These are phyloP conservation scores for Brasilioporus rufonigricans DNA, from an alignment of 768 basidiomycete species.

Conservation along the genomic window DNA sequence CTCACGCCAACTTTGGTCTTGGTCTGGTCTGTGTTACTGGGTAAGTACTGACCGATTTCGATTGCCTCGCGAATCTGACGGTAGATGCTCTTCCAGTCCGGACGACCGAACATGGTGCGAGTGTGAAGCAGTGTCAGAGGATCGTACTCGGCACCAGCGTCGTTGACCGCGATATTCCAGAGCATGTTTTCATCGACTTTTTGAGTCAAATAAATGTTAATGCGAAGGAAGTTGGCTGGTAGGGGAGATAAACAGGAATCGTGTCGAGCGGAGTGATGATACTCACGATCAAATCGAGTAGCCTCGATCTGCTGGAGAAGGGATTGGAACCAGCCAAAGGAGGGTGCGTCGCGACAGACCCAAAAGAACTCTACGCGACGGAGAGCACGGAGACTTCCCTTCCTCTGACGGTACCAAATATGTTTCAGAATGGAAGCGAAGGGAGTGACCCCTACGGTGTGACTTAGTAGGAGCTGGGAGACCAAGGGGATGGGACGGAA, in stretches of 20 bases:
- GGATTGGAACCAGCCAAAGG: constrained; percentile 97
- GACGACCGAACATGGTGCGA: constrained; percentile 89
- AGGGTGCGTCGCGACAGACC: constrained; percentile 92
- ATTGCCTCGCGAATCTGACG: constrained; percentile 71
- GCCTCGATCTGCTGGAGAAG: constrained; percentile 85
- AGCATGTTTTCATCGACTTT: constrained; percentile 84
- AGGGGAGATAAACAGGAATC: constrained; percentile 10
- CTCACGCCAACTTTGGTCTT: constrained; percentile 83
- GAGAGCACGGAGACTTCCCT: constrained; percentile 72
- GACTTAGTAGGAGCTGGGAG: background rate
- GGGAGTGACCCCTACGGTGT: constrained; percentile 73
- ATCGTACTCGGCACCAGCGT: constrained; percentile 82
- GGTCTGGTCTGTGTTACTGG: constrained; percentile 73
- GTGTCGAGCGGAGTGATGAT: background rate
- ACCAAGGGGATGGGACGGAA: background rate
- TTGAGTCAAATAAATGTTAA: constrained; percentile 88
- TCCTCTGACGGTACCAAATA: constrained; percentile 91
- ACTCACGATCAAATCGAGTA: constrained; percentile 85
- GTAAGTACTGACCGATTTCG: constrained; percentile 78
- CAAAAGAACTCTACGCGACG: constrained; percentile 93
- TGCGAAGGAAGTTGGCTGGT: constrained; percentile 85
- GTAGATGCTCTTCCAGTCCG: constrained; percentile 86
- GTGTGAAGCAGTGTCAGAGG: constrained; percentile 86
- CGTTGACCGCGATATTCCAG: constrained; percentile 89
- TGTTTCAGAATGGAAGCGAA: constrained; percentile 95